phyloP scores from a whole-genome alignment of 352 stramenopile genomes.

The Pythium volutum region DNA sequence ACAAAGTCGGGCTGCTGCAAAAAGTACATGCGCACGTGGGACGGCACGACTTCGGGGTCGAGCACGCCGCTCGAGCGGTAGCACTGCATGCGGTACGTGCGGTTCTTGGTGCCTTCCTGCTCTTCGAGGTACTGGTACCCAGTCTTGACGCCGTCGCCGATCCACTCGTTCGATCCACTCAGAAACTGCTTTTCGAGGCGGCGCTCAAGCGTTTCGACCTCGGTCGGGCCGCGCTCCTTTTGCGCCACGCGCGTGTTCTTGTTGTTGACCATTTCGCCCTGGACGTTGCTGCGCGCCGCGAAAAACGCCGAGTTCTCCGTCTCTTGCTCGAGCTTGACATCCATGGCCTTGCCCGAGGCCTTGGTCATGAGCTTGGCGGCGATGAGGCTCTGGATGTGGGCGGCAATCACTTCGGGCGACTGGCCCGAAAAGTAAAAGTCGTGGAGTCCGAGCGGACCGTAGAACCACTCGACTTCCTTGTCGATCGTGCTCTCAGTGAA shows the following conservation, averaged over 20 bases:
- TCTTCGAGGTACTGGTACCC: slow-evolving; percentile 77
- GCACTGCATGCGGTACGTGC: slow-evolving; percentile 81
- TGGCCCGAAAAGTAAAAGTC: slow-evolving; percentile 84
- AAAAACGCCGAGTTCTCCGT: slow-evolving; percentile 73
- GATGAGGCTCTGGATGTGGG: slow-evolving; percentile 77
- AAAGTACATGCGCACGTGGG: slow-evolving; percentile 86
- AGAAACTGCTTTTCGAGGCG: slow-evolving; percentile 81
- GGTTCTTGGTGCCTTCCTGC: slow-evolving; percentile 47
- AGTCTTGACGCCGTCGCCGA: slow-evolving; percentile 75
- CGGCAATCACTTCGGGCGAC: slow-evolving; percentile 55
- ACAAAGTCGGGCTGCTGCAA: slow-evolving; percentile 70
- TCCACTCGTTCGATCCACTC: slow-evolving; percentile 58
- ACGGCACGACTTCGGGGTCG: slow-evolving; percentile 66
- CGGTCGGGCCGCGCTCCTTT: slow-evolving; percentile 52
- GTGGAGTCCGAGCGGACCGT: slow-evolving; percentile 72
- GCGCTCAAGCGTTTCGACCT: slow-evolving; percentile 72
- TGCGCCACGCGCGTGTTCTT: slow-evolving; percentile 48
- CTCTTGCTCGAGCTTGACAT: slow-evolving; percentile 83
- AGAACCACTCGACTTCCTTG: slow-evolving; percentile 82
- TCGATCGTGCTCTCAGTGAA: slow-evolving; percentile 60
- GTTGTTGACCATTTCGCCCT: slow-evolving; percentile 39
- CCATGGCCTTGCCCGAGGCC: slow-evolving; percentile 64
- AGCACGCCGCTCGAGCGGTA: slow-evolving; percentile 78
- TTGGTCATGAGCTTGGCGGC: slow-evolving; percentile 82
- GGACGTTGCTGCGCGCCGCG: slow-evolving; percentile 77